Base-by-base conservation (phyloP, 2,329 filamentous ascomycete species). In the Penicillium sp. region DNA sequence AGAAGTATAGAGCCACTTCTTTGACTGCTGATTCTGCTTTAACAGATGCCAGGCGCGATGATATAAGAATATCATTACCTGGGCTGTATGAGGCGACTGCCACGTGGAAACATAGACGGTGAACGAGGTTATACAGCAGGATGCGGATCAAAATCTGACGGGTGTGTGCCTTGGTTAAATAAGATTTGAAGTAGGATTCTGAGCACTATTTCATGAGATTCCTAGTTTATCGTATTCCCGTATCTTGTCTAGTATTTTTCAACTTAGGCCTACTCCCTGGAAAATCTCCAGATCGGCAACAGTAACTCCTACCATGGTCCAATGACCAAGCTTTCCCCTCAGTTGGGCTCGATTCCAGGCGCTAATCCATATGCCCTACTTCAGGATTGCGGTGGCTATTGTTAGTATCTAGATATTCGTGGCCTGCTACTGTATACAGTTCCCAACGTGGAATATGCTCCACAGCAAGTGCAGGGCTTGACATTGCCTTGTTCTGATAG, bases 81-180 rank as follows among this genome's bases (percentile, higher is more conserved):
- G 13, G 22, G 10, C n/a, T n/a, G 19, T 22, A 26, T 29, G 26
- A 46, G 24, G 39, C 27, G 39, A 24, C 14, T 52, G 10, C 44
- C 52, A 53, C 52, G 52, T 53, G 52, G 31, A 52, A 5, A 21
- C 11, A 45, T 19, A 45, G 37, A 45, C 49, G 37, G 33, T 50
- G 48, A 50, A 50, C 33, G 33, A 50, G 14, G 48, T 50, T 41
- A 50, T 50, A 50, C 48, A 50, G 21, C 48, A 52, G 37, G 37
- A 19, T 19, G 37, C 26, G 22, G 19, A 51, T 29, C 16, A 7
- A 29, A 51, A 44, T 24, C 49, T 52, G 49, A 45, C 37, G 39
- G 37, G 49, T 14, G 16, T 35, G 29, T 52, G 26, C 19, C 39
- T 44, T 21, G 19, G 26, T 52, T 56, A 48, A 56, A 48, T 52